Evolutionary conservation across 1,139 yeast species (phyloP).

Genomic region (Waltiozyma sp.): DNA sequence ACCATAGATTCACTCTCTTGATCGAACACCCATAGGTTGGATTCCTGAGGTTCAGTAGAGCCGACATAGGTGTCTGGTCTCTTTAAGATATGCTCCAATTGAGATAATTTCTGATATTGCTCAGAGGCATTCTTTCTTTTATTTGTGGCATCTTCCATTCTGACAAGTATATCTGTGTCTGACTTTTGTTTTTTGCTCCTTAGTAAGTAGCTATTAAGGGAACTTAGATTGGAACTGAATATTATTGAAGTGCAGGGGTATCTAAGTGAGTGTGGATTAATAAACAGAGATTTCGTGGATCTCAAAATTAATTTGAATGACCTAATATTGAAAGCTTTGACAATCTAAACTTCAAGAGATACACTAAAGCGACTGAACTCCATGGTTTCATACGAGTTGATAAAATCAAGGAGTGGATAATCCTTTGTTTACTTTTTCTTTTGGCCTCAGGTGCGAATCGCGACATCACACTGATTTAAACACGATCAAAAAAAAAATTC

Average conservation of each 20-base stretch:
- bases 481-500: too few relatives aligned
- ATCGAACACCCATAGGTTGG: conserved; percentile 81
- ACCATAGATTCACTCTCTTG: conserved; percentile 62
- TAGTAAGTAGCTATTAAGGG: background rate
- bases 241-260: background rate
- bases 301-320: background rate
- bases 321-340: background rate
- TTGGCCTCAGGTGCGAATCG: background rate
- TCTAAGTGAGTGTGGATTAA: background rate
- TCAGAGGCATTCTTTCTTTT: conserved; percentile 47
- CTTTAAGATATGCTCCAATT: conserved; percentile 88
- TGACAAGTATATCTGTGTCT: background rate
- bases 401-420: background rate
- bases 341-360: background rate
- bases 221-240: background rate
- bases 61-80: conserved; percentile 99
- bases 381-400: background rate
- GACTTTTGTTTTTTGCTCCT: background rate
- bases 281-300: background rate
- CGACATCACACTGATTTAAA: too few relatives aligned
- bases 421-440: background rate
- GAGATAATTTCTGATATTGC: conserved; percentile 88
- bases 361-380: too few relatives aligned
- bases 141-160: background rate
- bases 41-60: conserved; percentile 73